These are phyloP conservation scores for Xylariaceae sp. DNA, from an alignment of 2,329 filamentous ascomycete species.

Conservation along the genomic window DNA sequence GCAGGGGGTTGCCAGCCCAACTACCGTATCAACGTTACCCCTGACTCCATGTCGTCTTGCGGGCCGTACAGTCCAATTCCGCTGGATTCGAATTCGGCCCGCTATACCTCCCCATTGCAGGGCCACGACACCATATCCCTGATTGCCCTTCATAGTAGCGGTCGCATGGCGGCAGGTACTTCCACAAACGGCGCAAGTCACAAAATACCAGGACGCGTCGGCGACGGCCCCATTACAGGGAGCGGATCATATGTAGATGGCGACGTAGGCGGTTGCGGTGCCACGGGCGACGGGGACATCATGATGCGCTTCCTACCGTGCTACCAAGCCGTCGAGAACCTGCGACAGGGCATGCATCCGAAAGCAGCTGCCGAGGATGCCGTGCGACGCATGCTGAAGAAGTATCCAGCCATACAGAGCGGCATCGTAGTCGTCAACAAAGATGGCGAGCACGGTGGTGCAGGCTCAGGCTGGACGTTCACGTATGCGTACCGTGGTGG, in stretches of 20 bases:
- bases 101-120: slow-evolving; percentile 20
- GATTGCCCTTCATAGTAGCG: slow-evolving; percentile 40
- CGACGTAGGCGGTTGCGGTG: slow-evolving; percentile 50
- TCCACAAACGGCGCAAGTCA: slow-evolving; percentile 51
- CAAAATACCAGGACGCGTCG: slow-evolving; percentile 51
- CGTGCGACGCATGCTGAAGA: slow-evolving; percentile 44
- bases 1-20: slow-evolving; percentile 43
- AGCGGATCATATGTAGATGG: slow-evolving; percentile 52
- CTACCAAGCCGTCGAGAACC: slow-evolving; percentile 52
- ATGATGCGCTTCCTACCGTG: slow-evolving; percentile 55
- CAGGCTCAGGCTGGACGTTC: slow-evolving; percentile 50
- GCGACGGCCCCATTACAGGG: slow-evolving; percentile 50
- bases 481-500: slow-evolving; percentile 48
- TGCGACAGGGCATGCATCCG: slow-evolving; percentile 45
- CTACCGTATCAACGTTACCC: slow-evolving; percentile 43
- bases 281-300: slow-evolving; percentile 52
- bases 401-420: slow-evolving; percentile 42
- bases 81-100: slow-evolving; percentile 19
- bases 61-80: slow-evolving; percentile 40
- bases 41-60: slow-evolving; percentile 39
- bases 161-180: slow-evolving; percentile 49
- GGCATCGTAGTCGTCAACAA: slow-evolving; percentile 49
- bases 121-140: slow-evolving; percentile 52
- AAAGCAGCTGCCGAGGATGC: slow-evolving; percentile 46
- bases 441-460: slow-evolving; percentile 45